Percentiles rank a stretch among this genome's conserved stretches.
These are phyloP conservation scores for Plasmodium cynomolgi DNA, from an alignment of 169 alveolate species.

Conservation along the genomic window DNA sequence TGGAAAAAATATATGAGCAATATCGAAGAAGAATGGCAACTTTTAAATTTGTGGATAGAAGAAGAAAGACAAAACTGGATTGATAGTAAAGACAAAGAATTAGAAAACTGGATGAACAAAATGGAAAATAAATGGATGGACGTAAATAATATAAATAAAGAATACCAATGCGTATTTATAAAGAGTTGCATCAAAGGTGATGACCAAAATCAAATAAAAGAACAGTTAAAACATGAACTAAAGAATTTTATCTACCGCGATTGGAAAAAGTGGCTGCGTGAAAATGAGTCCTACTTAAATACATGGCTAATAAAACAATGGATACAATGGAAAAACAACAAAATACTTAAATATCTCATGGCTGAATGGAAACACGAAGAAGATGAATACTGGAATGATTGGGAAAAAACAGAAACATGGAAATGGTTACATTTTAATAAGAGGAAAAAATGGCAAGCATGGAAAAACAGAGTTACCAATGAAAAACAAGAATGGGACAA, in stretches of 20 bases:
- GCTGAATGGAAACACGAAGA: slow-evolving; percentile 30
- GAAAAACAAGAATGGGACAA: slow-evolving; percentile 41
- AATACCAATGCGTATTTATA: background rate
- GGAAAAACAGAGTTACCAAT: slow-evolving; percentile 24
- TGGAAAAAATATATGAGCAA: slow-evolving; percentile 15
- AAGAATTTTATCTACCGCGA: background rate
- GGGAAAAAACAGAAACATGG: slow-evolving; percentile 9
- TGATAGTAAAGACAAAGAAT: background rate
- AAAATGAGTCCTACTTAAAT: background rate
- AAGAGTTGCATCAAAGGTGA: background rate
- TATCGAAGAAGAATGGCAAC: slow-evolving; percentile 28
- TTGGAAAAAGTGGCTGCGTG: slow-evolving; percentile 4
- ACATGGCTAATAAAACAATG: slow-evolving; percentile 29
- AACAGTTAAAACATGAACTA: background rate
- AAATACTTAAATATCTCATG: background rate
- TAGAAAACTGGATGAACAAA: background rate
- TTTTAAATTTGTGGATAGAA: slow-evolving; percentile 23
- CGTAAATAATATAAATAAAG: background rate
- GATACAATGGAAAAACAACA: slow-evolving; percentile 26
- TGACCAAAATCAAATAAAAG: slow-evolving; percentile 3
- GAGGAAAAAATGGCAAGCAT: background rate
- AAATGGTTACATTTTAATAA: background rate
- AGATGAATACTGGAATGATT: slow-evolving; percentile 20
- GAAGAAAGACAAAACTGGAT: slow-evolving; percentile 1
- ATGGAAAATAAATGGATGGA: slow-evolving; percentile 6